Conservation (phyloP, 148 eudicot genomes). For the Rhododendron henanense region DNA sequence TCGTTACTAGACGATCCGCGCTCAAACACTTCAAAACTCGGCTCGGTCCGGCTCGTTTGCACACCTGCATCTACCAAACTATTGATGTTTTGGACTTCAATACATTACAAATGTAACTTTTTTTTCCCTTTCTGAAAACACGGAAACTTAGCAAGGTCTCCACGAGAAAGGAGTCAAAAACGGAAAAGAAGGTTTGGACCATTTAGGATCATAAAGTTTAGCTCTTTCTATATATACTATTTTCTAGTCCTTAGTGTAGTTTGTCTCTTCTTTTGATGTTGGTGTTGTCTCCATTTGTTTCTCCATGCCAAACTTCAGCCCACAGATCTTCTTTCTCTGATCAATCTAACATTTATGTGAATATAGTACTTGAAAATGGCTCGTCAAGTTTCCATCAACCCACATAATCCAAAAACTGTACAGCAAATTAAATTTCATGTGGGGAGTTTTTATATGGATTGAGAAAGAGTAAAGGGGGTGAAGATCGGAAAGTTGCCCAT, state of each 20-base stretch:
- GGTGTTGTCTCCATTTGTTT: conserved; percentile 10
- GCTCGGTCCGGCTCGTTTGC: too few species aligned
- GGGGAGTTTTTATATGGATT: not conserved
- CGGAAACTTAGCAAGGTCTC: not conserved
- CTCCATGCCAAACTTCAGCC: not conserved
- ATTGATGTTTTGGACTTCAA: not conserved
- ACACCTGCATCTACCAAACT: too few species aligned
- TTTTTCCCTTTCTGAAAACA: not conserved
- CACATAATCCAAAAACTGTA: not conserved
- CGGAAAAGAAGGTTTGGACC: conserved; percentile 6
- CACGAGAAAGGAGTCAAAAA: not conserved
- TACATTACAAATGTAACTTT: not conserved
- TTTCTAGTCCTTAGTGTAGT: not conserved
- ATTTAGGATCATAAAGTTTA: not conserved
- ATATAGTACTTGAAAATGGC: not conserved
- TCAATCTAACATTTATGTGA: not conserved
- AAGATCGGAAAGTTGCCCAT: not conserved
- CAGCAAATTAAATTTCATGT: conserved; percentile 3
- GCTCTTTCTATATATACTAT: not conserved
- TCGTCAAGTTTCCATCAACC: conserved; percentile 1
- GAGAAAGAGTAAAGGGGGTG: not conserved
- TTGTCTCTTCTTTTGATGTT: conserved; percentile 26
- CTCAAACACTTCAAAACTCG: too few species aligned
- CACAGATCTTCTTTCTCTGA: not conserved
- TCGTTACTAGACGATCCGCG: too few species aligned